phyloP scores from a whole-genome alignment of 352 stramenopile genomes.

The Saprolegnia diclina region DNA sequence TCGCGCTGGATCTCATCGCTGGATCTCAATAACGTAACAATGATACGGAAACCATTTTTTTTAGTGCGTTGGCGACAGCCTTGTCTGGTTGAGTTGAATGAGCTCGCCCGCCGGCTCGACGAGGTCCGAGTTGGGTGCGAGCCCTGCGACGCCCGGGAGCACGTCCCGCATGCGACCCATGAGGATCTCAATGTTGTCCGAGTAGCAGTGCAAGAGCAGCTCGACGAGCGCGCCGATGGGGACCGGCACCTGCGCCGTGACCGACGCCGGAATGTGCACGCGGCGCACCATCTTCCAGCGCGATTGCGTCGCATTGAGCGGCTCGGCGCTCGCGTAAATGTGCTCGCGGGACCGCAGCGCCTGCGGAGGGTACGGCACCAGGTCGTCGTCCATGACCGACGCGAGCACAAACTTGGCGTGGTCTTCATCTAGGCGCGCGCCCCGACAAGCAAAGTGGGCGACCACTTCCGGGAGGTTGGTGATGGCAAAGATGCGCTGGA shows the following conservation, averaged over 20 bases:
- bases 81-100: constrained; percentile 19
- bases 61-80: no score
- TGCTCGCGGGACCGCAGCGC: constrained; percentile 15
- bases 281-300: constrained; percentile 19
- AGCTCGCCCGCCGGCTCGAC: constrained; percentile 6
- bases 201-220: constrained; percentile 14
- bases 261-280: constrained; percentile 3
- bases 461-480: not conserved
- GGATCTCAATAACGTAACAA: no score
- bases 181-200: constrained; percentile 15
- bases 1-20: no score
- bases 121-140: not conserved
- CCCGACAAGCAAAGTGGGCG: constrained; percentile 3
- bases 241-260: not conserved
- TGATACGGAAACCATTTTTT: no score
- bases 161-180: not conserved
- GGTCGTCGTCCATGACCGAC: constrained; percentile 16
- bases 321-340: constrained; percentile 12
- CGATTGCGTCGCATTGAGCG: not conserved
- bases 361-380: not conserved
- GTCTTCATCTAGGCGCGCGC: not conserved
- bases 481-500: not conserved
- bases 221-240: constrained; percentile 13
- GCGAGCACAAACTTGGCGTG: not conserved
- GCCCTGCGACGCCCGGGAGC: not conserved